Evolutionary conservation across 2,329 filamentous ascomycete genomes (phyloP), one percentile per base, ranked within the genome.

Genomic region (Ophiostoma ulmi): DNA sequence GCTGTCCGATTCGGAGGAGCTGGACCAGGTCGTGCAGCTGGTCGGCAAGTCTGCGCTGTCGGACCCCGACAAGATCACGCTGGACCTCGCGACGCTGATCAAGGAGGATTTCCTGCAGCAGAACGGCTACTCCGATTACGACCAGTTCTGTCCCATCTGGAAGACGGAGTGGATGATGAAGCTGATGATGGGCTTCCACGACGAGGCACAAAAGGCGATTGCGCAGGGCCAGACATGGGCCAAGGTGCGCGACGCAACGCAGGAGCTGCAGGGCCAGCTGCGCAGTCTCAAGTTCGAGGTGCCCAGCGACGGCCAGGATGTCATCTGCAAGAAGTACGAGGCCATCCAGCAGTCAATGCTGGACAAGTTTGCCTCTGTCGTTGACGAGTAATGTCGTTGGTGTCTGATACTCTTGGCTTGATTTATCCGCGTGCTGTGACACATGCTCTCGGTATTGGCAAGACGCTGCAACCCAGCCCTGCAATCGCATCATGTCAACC

Each of bases 91-190:
- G 22, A 90, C 88, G 22, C 84, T 99, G 76, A 84, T 99, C 81
- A 99, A 99, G 88, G 95, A 99, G 79, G 95, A 99, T 80, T 99
- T 99, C 84, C 80, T 99, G 79, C 95, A 99, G 83, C 95, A 99
- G 81, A 99, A 99, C 83, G 95, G 95, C 74, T 99, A 99, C 88
- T 95, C 91, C 75, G 93, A 98, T 81, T 98, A 99, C 80, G 95
- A 99, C 79, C 94, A 98, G 83, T 99, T 97, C 88, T 99, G 95
- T 79, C 95, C 95, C 68, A 87, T 99, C 78, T 99, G 95, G 95
- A 99, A 99, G 90, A 99, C 95, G 0, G 91, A 97, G 80, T 99
- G 95, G 90, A 98, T 99, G 95, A 99, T 99, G 95, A 97, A 97
- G 87, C 91, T 93, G 74, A 98, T 99, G 89, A 92, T 99, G 85